Conservation (phyloP, 805 yeast genomes). For the Sungouiozyma intestinalis region DNA sequence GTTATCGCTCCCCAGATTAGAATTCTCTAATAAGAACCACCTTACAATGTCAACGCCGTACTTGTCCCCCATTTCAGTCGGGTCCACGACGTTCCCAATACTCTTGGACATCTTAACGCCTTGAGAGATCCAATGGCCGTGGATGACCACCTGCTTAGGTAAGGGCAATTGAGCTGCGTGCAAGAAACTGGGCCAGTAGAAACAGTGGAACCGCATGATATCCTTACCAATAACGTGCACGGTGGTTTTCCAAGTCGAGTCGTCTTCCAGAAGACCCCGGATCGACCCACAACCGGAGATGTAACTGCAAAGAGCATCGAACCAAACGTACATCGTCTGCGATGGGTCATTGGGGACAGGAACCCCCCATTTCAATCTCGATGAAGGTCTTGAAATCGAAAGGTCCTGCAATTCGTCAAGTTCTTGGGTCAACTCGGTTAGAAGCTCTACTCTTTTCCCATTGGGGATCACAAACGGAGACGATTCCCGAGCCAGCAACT, state of each 20-base stretch:
- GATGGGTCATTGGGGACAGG: slow-evolving; percentile 69
- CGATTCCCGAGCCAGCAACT: slow-evolving; percentile 33
- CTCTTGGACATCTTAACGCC: slow-evolving; percentile 94
- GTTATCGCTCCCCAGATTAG: slow-evolving; percentile 67
- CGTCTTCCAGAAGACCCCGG: slow-evolving; percentile 3
- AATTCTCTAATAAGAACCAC: slow-evolving; percentile 65
- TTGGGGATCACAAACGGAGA: slow-evolving; percentile 60
- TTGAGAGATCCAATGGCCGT: slow-evolving; percentile 86
- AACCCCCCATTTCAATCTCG: slow-evolving; percentile 81
- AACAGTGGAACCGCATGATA: slow-evolving; percentile 76
- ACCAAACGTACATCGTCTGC: slow-evolving; percentile 91
- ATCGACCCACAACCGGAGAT: slow-evolving; percentile 63
- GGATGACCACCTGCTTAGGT: slow-evolving; percentile 74
- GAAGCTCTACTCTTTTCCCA: slow-evolving; percentile 41
- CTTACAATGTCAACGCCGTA: slow-evolving; percentile 70
- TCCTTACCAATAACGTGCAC: slow-evolving; percentile 89
- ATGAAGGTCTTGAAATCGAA: slow-evolving; percentile 76
- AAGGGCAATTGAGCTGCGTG: slow-evolving; percentile 67
- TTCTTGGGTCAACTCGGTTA: slow-evolving; percentile 42
- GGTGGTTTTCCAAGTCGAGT: slow-evolving; percentile 30
- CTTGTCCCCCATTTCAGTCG: slow-evolving; percentile 46
- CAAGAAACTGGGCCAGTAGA: slow-evolving; percentile 89
- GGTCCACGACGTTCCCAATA: slow-evolving; percentile 89
- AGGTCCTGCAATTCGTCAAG: slow-evolving; percentile 46
- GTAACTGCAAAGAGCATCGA: slow-evolving; percentile 86